Evolutionary conservation across 2,329 filamentous ascomycete species (phyloP).

Genomic region (Talaromyces sp.): DNA sequence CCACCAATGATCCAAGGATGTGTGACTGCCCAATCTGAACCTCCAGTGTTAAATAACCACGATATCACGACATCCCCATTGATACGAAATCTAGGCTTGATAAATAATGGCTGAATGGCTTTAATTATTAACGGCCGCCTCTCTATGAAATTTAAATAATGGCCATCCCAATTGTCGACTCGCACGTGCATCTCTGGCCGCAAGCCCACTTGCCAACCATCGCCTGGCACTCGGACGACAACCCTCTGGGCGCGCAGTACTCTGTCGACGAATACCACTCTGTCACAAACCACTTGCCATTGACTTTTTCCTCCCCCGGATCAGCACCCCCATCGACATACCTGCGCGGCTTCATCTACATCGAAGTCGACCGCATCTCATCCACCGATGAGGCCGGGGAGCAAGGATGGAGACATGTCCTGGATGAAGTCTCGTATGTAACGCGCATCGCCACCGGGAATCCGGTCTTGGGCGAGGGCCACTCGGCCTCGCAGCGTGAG

Average conservation of each 20-base stretch:
- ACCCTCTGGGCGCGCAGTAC: constrained; percentile 60
- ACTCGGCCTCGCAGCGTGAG: constrained; percentile 47
- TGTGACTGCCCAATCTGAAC: background rate
- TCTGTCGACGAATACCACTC: constrained; percentile 60
- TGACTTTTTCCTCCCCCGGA: background rate
- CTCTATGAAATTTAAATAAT: constrained; percentile 12
- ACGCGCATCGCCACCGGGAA: constrained; percentile 60
- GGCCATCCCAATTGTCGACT: constrained; percentile 65
- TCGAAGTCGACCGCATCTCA: constrained; percentile 75
- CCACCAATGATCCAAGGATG: constrained; percentile 3
- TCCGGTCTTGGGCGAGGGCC: constrained; percentile 55
- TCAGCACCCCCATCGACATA: constrained; percentile 14
- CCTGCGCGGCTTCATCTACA: constrained; percentile 69
- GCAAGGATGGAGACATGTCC: constrained; percentile 61
- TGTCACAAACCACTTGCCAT: constrained; percentile 21
- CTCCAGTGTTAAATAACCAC: background rate
- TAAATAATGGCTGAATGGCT: background rate
- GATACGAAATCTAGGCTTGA: background rate
- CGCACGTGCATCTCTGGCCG: constrained; percentile 87
- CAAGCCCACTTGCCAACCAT: constrained; percentile 61
- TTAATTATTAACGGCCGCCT: background rate
- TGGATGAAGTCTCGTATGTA: constrained; percentile 69
- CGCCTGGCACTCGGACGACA: constrained; percentile 61
- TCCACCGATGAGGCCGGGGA: constrained; percentile 44
- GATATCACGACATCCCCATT: background rate